phyloP scores from a whole-genome alignment of 441 rosid species.

The Pelargonium fulgidum region DNA sequence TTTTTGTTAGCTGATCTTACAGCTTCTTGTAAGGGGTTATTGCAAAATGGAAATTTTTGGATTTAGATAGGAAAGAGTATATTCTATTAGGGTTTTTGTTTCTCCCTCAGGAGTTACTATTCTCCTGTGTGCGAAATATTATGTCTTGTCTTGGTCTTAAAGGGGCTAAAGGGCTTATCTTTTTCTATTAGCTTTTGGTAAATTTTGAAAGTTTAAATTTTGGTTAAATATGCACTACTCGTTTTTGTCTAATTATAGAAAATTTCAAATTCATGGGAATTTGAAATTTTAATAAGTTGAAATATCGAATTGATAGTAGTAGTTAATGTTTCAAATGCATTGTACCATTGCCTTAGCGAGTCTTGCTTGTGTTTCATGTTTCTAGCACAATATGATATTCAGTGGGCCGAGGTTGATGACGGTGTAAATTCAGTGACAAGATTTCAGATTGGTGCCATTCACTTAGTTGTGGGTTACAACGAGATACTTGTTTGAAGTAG shows the following conservation, averaged over 20 bases:
- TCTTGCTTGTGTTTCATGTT: not conserved
- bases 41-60: constrained; percentile 1
- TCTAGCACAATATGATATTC: not conserved
- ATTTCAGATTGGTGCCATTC: too few species aligned
- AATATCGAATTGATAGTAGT: not conserved
- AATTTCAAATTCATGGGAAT: not conserved
- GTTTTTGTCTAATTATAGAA: not conserved
- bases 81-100: not conserved
- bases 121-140: not conserved
- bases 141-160: too few species aligned
- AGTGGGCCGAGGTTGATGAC: not conserved
- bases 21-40: not conserved
- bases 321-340: not conserved
- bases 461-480: not conserved
- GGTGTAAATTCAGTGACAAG: not conserved
- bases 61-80: not conserved
- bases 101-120: not conserved
- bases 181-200: not conserved
- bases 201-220: not conserved
- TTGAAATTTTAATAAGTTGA: not conserved
- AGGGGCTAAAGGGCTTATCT: not conserved
- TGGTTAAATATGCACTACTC: not conserved
- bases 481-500: not conserved
- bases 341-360: not conserved
- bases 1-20: not conserved